Evolutionary conservation across 805 yeast genomes (phyloP), one percentile per base, ranked within the genome.

Genomic region (Metschnikowia peoriensis): DNA sequence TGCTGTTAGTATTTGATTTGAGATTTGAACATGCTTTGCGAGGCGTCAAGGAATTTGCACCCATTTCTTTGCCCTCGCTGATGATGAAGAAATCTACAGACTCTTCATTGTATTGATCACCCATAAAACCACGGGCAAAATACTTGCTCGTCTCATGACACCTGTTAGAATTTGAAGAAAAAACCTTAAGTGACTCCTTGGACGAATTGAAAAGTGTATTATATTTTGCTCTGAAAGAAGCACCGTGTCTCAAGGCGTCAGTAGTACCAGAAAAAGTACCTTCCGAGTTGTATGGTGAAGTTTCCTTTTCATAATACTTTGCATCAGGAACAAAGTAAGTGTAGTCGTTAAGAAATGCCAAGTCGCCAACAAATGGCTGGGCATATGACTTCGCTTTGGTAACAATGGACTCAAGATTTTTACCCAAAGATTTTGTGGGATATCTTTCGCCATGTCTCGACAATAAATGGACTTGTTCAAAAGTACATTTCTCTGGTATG

Each of bases 381-480:
- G 59, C 60, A 59, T 67, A 65, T 17, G 43, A 37, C 42, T 63
- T 56, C 44, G 73, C 61, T 51, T 67, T 66, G 11, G 57, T 41
- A 54, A 59, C 55, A 27, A 70, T 55, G 8, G 60, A 61, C 51
- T 71, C 70, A 35, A 63, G 62, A 4, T 42, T 27, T 38, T 56
- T 59, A 12, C 76, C 76, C 34, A 53, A 59, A 17, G 64, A 53
- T 29, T 55, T 60, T 14, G 73, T 63, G 10, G 77, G 90, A 61
- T 76, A 87, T 58, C 96, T 74, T 66, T 88, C 93, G 22, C 93
- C 96, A 62, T 89, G 96, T 62, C 96, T 79, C 59, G 84, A 82
- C 44, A 86, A 69, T 17, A 86, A 68, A 58, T 85, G 89, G 6
- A 86, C 88, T 66, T 32, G 35, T 32, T 32, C 35, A 3, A 32